These are phyloP conservation scores for Hibiscus tridactylites DNA, from an alignment of 345 rosid genomes.

Conservation along the genomic window DNA sequence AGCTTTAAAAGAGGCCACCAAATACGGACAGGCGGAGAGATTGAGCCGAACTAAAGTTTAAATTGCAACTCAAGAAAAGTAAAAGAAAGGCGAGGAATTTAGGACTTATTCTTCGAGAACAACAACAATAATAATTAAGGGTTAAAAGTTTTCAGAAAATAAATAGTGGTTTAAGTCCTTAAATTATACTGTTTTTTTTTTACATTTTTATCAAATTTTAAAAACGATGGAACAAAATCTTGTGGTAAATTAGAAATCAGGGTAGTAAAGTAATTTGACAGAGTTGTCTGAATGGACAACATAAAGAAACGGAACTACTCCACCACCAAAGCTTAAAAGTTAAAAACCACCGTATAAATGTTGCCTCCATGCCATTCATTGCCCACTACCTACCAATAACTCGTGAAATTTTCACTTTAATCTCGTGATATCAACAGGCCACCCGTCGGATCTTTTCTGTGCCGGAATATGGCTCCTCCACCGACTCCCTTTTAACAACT, in stretches of 20 bases:
- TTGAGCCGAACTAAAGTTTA: too few relatives aligned
- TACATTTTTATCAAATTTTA: too few relatives aligned
- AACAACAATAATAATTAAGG: too few relatives aligned
- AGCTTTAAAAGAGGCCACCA: too few relatives aligned
- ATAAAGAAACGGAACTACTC: neutral
- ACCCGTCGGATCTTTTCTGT: neutral
- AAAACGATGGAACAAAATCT: too few relatives aligned
- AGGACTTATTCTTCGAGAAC: too few relatives aligned
- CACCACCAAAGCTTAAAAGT: neutral
- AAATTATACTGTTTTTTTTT: too few relatives aligned
- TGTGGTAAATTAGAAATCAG: neutral
- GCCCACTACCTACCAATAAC: neutral
- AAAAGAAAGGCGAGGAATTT: too few relatives aligned
- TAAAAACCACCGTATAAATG: neutral
- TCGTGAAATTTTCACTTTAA: slow-evolving; percentile 20
- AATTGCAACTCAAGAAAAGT: too few relatives aligned
- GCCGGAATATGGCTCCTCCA: neutral
- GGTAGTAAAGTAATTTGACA: neutral
- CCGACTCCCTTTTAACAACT: neutral
- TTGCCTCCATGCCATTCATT: neutral
- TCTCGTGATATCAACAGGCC: slow-evolving; percentile 17
- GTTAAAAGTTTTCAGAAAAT: neutral
- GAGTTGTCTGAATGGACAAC: neutral
- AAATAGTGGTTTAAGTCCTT: too few relatives aligned
- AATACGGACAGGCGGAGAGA: too few relatives aligned